These are phyloP conservation scores for Aspergillus pseudoterreus DNA, from an alignment of 2,329 filamentous ascomycete species.

Conservation along the genomic window DNA sequence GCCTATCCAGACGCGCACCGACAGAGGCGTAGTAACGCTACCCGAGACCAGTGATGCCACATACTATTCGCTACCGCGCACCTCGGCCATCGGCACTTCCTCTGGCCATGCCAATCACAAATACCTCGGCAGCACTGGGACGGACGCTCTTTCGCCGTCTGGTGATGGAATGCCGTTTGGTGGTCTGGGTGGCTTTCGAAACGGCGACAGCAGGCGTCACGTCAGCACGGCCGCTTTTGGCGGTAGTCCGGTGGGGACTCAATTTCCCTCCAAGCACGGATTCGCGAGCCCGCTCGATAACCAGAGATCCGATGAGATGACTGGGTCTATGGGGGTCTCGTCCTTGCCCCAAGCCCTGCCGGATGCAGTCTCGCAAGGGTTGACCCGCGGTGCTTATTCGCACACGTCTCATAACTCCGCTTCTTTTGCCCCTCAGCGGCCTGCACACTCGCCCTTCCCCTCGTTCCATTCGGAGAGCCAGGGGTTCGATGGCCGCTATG, in stretches of 20 bases:
- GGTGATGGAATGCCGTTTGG: conserved; percentile 30
- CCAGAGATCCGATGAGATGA: conserved; percentile 27
- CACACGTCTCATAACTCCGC: conserved; percentile 35
- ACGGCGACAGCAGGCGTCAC: conserved; percentile 31
- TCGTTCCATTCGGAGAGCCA: conserved; percentile 39
- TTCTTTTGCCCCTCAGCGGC: conserved; percentile 30
- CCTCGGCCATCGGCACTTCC: conserved; percentile 16
- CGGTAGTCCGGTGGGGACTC: conserved; percentile 26
- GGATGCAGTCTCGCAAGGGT: conserved; percentile 25
- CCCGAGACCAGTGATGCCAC: conserved; percentile 44
- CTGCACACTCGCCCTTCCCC: conserved; percentile 35
- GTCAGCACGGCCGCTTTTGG: conserved; percentile 30
- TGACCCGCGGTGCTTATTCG: conserved; percentile 24
- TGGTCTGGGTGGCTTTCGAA: conserved; percentile 28
- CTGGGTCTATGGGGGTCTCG: conserved; percentile 25
- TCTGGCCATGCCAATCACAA: conserved; percentile 22
- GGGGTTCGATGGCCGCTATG: conserved; percentile 29
- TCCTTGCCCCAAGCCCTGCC: conserved; percentile 26
- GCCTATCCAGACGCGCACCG: conserved; percentile 54
- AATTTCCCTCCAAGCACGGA: conserved; percentile 29
- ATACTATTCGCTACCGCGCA: conserved; percentile 47
- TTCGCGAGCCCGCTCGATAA: conserved; percentile 27
- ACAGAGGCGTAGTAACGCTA: conserved; percentile 36
- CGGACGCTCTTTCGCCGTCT: conserved; percentile 32
- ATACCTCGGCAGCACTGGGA: conserved; percentile 29